phyloP scores from a whole-genome alignment of 2,329 filamentous ascomycete species.

The Teratosphaeriaceae sp. region DNA sequence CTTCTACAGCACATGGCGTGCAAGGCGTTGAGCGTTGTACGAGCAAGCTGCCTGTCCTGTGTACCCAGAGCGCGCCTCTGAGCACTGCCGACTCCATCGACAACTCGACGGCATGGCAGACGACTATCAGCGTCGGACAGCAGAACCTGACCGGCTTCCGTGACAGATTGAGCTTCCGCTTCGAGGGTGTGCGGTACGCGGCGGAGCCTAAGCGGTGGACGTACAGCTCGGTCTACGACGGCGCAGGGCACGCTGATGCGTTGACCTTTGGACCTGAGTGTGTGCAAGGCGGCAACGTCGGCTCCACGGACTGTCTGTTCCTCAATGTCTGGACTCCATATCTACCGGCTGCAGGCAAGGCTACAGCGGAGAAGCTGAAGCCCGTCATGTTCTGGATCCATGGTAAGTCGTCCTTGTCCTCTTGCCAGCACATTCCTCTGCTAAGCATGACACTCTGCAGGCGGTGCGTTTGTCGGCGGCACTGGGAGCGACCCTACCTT shows the following conservation, averaged over 20 bases:
- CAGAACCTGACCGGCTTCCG: slow-evolving; percentile 30
- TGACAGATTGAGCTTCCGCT: slow-evolving; percentile 45
- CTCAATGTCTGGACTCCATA: slow-evolving; percentile 36
- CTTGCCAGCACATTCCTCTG: neutral
- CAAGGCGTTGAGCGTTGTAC: slow-evolving; percentile 3
- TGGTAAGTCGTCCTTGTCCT: slow-evolving; percentile 23
- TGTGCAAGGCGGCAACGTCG: slow-evolving; percentile 11
- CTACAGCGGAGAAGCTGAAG: slow-evolving; percentile 27
- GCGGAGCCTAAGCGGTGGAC: slow-evolving; percentile 40
- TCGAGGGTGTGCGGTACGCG: slow-evolving; percentile 45
- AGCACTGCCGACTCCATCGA: slow-evolving; percentile 13
- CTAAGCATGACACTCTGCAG: neutral
- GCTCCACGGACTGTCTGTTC: slow-evolving; percentile 30
- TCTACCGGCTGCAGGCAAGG: slow-evolving; percentile 18
- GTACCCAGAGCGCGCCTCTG: slow-evolving; percentile 19
- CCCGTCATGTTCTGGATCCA: slow-evolving; percentile 45
- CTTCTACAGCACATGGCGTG: slow-evolving; percentile 1
- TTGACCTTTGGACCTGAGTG: slow-evolving; percentile 13
- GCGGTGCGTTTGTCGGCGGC: slow-evolving; percentile 35
- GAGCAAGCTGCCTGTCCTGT: slow-evolving; percentile 15
- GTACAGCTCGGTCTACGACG: slow-evolving; percentile 21
- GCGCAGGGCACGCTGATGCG: slow-evolving; percentile 11
- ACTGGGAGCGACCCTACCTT: slow-evolving; percentile 39
- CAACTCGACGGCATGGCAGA: slow-evolving; percentile 15
- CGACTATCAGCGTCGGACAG: slow-evolving; percentile 12